Evolutionary conservation across 2,329 filamentous ascomycete genomes (phyloP).

Genomic region (Aspergillus pseudoterreus): DNA sequence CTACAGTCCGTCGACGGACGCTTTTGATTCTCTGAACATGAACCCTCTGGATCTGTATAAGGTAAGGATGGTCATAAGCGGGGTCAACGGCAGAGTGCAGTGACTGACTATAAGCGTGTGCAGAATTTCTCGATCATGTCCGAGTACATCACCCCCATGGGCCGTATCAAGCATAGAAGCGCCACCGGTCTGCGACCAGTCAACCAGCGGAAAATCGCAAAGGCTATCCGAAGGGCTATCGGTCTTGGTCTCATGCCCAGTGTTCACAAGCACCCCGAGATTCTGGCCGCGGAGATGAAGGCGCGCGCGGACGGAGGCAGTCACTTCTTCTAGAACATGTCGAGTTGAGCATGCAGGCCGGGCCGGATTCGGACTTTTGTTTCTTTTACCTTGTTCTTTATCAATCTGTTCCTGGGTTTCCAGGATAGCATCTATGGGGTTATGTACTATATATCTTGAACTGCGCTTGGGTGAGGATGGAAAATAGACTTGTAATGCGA

Average conservation of each 20-base stretch:
- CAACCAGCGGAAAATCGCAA: slow-evolving; percentile 91
- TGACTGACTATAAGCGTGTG: slow-evolving; percentile 8
- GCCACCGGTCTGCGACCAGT: slow-evolving; percentile 77
- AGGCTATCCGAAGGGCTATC: slow-evolving; percentile 83
- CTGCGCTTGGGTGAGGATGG: background rate
- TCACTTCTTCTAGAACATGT: slow-evolving; percentile 10
- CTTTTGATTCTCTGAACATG: slow-evolving; percentile 74
- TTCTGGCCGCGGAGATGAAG: slow-evolving; percentile 51
- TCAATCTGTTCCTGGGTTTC: background rate
- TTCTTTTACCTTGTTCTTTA: background rate
- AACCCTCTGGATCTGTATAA: slow-evolving; percentile 84
- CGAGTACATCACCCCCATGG: slow-evolving; percentile 80
- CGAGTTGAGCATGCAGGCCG: background rate
- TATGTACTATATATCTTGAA: background rate
- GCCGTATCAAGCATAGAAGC: slow-evolving; percentile 73
- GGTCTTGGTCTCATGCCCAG: slow-evolving; percentile 90
- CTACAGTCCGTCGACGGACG: slow-evolving; percentile 58
- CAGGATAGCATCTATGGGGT: background rate
- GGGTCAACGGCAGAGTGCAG: background rate
- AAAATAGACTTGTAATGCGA: background rate
- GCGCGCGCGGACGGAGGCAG: slow-evolving; percentile 23
- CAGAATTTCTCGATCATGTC: slow-evolving; percentile 92
- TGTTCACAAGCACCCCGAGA: slow-evolving; percentile 82
- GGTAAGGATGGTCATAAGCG: slow-evolving; percentile 50
- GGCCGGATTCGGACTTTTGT: background rate